phyloP scores from a whole-genome alignment of 1,284 basidiomycete species.

The Trametes versicolor region DNA sequence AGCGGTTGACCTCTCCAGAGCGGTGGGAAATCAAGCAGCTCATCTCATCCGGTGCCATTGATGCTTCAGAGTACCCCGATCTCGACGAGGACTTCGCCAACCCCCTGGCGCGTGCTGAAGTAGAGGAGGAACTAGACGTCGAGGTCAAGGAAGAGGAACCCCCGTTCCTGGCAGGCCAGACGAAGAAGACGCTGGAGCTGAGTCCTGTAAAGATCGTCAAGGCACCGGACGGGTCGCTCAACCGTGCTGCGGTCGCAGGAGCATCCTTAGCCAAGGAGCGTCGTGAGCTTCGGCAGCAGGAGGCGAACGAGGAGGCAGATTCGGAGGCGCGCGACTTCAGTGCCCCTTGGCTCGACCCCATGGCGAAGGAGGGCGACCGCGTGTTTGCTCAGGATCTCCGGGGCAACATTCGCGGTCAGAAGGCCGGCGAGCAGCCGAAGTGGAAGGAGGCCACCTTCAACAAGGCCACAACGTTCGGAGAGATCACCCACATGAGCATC shows the following conservation, averaged over 20 bases:
- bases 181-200: conserved; percentile 93
- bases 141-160: conserved; percentile 98
- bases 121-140: conserved; percentile 97
- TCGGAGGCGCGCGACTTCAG: conserved; percentile 94
- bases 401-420: conserved; percentile 85
- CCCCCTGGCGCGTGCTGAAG: conserved; percentile 82
- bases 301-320: conserved; percentile 94
- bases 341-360: conserved; percentile 97
- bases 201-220: conserved; percentile 98
- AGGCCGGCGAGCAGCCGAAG: conserved; percentile 83
- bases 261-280: conserved; percentile 95
- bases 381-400: conserved; percentile 95
- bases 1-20: conserved; percentile 95
- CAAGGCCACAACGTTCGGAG: conserved; percentile 96
- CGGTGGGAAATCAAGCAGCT: conserved; percentile 99
- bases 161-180: conserved; percentile 95
- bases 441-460: conserved; percentile 97
- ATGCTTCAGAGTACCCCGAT: conserved; percentile 96
- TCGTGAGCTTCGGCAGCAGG: conserved; percentile 93
- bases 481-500: conserved; percentile 91
- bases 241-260: conserved; percentile 94
- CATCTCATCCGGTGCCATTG: conserved; percentile 94
- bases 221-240: conserved; percentile 94
- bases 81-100: conserved; percentile 91
- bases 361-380: conserved; percentile 89